A percentile compares a stretch with the other conserved stretches of the same genome.
These are phyloP conservation scores for Calonectria crousiana DNA, from an alignment of 2,329 filamentous ascomycete species.

Conservation along the genomic window DNA sequence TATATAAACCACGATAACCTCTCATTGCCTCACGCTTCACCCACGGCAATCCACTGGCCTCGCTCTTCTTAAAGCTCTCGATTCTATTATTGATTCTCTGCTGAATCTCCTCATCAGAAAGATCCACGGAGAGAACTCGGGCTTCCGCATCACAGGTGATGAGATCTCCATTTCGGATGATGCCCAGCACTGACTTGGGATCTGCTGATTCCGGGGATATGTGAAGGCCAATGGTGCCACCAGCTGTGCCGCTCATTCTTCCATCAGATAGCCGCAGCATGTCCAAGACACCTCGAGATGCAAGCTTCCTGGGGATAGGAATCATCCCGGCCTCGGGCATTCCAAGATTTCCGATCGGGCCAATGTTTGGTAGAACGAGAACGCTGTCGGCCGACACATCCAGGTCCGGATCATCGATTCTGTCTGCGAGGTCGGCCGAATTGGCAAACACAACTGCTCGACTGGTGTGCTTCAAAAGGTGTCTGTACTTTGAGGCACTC, in stretches of 20 bases:
- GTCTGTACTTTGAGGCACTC: conserved; percentile 83
- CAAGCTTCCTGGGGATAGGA: conserved; percentile 81
- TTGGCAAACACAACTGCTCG: conserved; percentile 75
- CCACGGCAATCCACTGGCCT: conserved; percentile 46
- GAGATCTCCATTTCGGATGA: conserved; percentile 80
- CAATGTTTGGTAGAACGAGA: conserved; percentile 87
- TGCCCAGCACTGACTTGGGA: conserved; percentile 80
- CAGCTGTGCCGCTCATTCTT: conserved; percentile 85
- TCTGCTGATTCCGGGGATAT: conserved; percentile 85
- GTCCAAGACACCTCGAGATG: conserved; percentile 79
- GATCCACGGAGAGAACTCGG: conserved; percentile 67
- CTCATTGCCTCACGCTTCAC: conserved; percentile 54
- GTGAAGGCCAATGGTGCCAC: conserved; percentile 91
- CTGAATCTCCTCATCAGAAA: conserved; percentile 77
- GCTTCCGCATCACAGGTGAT: conserved; percentile 83
- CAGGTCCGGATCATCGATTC: conserved; percentile 68
- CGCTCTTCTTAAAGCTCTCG: conserved; percentile 48
- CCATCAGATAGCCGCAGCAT: conserved; percentile 90
- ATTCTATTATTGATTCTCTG: conserved; percentile 72
- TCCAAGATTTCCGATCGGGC: conserved; percentile 88
- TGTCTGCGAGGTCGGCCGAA: conserved; percentile 79
- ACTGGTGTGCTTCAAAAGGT: conserved; percentile 58
- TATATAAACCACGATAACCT: conserved; percentile 70
- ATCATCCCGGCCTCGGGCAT: conserved; percentile 86
- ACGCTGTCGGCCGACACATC: conserved; percentile 73